Evolutionary conservation across 2,329 filamentous ascomycete genomes (phyloP), one percentile per base, ranked within the genome.

Genomic region (Tolypocladium inflatum): DNA sequence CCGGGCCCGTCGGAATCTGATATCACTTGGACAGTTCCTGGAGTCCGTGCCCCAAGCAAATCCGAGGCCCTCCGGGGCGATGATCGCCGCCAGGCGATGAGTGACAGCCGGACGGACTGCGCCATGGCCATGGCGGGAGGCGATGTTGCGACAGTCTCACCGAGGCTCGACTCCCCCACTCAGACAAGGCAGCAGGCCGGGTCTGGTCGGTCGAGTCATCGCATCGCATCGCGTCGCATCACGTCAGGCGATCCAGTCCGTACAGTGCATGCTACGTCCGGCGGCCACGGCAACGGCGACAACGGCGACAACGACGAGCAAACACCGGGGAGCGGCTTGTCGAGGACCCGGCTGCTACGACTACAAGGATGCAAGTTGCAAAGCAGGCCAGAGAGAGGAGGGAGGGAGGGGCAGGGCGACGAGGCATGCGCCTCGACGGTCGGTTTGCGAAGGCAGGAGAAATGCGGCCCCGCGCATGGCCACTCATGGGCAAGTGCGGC

Each of bases 401-500:
- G 6, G 26, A 35, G 45, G 23, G 23, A 48, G 45, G 45, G 45
- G 45, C 45, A 51, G 45, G 45, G 45, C 45, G 26, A 33, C 45
- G 45, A 51, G 26, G 26, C 45, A 51, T 33, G 45, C 45, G 26
- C 45, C 26, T 33, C 45, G 26, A 51, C 17, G 45, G 17, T 10
- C 30, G 26, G 45, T 51, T 9, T 33, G 15, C 8, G 15, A 15
- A 17, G 3, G 17, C n/a, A 30, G 8, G 26, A 50, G 45, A n/a
- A 51, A 51, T 38, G 19, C 48, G 55, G 55, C 50, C 55, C 55
- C 50, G 55, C 55, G 38, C 17, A 17, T 42, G 48, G 26, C 55
- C 55, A 57, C 48, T 57, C 55, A 57, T 30, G 48, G 50, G 23
- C 42, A 55, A 52, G 52, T 23, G 41, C 26, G n/a, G 48, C 26